Base-by-base conservation (phyloP, 345 rosid genomes). In the Pelargonium nanum region DNA sequence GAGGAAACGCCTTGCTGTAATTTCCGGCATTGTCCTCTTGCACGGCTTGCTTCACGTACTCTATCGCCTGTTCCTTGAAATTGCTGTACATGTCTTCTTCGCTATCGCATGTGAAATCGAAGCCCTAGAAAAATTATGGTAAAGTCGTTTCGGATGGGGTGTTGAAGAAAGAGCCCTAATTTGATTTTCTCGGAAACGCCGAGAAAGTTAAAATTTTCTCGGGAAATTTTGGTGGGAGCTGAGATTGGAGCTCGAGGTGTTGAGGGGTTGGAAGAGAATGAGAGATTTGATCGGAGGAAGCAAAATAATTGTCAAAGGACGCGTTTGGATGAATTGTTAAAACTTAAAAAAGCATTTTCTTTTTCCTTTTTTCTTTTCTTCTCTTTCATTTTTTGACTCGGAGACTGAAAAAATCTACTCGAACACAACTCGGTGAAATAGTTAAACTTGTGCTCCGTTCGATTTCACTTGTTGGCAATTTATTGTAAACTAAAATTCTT, bases 51-150 rank as follows among this genome's bases (percentile, higher is more conserved):
- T 83, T 84, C 68, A 84, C 97, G 78, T 84, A 91, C 88, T 88
- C 96, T 74, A 85, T 85, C 26, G 93, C 97, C 74, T 87, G 93
- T 68, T 90, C 97, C 76, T 87, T 90, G 75, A 90, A 90, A 83
- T 90, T 87, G 89, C 95, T 85, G 69, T 90, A 90, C 97, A 90
- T 90, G 56, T 61, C 70, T 53, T 55, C 48, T 34, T 45, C 24
- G 21, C n/a, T 5, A 60, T 59, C 56, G 56, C 70, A 66, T 58
- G 13, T n/a, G n/a, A n/a, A 34, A 34, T 5, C 45, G 12, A 34
- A 34, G 13, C 45, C 45, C 45, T 34, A 34, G 45, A 34, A 34
- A n/a, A n/a, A n/a, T n/a, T n/a, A n/a, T n/a, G n/a, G n/a, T n/a
- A n/a, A n/a, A n/a, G n/a, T n/a, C n/a, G n/a, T n/a, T n/a, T n/a